Conservation (phyloP, 108 stramenopile species). For the Licmophora abbreviata region DNA sequence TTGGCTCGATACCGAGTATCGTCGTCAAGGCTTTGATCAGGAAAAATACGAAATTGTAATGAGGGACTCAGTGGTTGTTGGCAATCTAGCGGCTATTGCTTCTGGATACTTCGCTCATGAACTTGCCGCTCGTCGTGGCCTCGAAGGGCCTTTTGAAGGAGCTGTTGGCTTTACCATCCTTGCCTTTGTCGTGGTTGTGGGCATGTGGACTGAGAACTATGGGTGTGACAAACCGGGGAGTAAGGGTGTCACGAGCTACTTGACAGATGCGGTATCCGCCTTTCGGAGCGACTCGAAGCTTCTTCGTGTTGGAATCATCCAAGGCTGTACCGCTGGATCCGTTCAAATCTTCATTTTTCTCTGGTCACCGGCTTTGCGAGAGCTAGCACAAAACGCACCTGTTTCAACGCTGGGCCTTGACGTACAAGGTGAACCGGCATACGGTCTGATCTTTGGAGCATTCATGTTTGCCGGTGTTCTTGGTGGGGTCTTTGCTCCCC, state of each 20-base stretch:
- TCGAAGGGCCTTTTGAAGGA: slow-evolving; percentile 78
- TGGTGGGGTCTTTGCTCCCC: slow-evolving; percentile 49
- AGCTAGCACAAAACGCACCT: slow-evolving; percentile 17
- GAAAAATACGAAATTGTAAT: slow-evolving; percentile 65
- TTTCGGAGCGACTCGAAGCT: slow-evolving; percentile 32
- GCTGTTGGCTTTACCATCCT: slow-evolving; percentile 64
- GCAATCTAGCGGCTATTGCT: slow-evolving; percentile 73
- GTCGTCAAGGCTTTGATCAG: slow-evolving; percentile 52
- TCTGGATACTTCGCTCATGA: slow-evolving; percentile 65
- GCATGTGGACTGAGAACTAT: slow-evolving; percentile 80
- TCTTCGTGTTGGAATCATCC: slow-evolving; percentile 47
- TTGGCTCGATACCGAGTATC: slow-evolving; percentile 77
- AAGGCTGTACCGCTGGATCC: slow-evolving; percentile 66
- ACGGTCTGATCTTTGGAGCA: slow-evolving; percentile 67
- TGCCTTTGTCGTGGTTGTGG: slow-evolving; percentile 40
- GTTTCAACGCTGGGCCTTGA: slow-evolving; percentile 28
- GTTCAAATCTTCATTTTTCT: slow-evolving; percentile 71
- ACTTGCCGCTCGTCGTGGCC: slow-evolving; percentile 49
- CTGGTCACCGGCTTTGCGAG: slow-evolving; percentile 62
- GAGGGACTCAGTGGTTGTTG: slow-evolving; percentile 56
- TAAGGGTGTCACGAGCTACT: slow-evolving; percentile 4
- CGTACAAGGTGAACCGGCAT: slow-evolving; percentile 39
- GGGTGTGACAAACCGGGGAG: slow-evolving; percentile 20
- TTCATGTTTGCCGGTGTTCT: slow-evolving; percentile 75
- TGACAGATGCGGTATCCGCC: slow-evolving; percentile 21